Base-by-base conservation (phyloP, 73 alveolate genomes). In the Symbiodinium natans region DNA sequence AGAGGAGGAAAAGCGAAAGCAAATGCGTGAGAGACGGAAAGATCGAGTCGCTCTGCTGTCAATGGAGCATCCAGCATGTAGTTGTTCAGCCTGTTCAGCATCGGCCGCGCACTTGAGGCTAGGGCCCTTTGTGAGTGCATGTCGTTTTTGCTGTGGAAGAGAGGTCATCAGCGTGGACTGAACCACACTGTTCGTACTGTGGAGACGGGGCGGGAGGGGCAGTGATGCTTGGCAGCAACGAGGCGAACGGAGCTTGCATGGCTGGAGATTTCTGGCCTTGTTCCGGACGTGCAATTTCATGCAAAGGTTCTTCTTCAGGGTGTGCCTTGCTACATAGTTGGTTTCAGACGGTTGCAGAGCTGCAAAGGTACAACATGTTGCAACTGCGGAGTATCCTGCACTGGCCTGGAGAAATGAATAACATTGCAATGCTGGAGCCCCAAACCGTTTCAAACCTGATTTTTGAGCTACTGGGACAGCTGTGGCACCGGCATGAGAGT, bases 1-100 rank as follows among this genome's bases (percentile, higher is more conserved):
- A 54, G 96, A 90, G 77, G 96, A 68, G 42, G 96, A 90, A 27
- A 90, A 90, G 80, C 96, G 96, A 33, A 87, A 74, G 86, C 96
- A 90, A 82, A 90, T 90, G 96, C 33, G 96, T 11, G 96, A 90
- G 27, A 68, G 96, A 5, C 96, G 96, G 46, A 68, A 90, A 40
- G 96, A 43, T 71, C 96, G 96, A 34, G 80, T 36, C 80, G 13
- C 80, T 63, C 33, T 17, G 33, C 36, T 36, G 6, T 8, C 71
- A 52, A 52, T n/a, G n/a, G n/a, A n/a, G n/a, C n/a, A n/a, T n/a
- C n/a, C n/a, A n/a, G n/a, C n/a, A n/a, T n/a, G n/a, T n/a, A n/a
- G n/a, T n/a, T n/a, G n/a, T n/a, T n/a, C n/a, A n/a, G n/a, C n/a
- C n/a, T n/a, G n/a, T n/a, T n/a, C n/a, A n/a, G n/a, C n/a, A n/a